These are phyloP conservation scores for Beauveria sp. DNA, from an alignment of 2,329 filamentous ascomycete species.

Conservation along the genomic window DNA sequence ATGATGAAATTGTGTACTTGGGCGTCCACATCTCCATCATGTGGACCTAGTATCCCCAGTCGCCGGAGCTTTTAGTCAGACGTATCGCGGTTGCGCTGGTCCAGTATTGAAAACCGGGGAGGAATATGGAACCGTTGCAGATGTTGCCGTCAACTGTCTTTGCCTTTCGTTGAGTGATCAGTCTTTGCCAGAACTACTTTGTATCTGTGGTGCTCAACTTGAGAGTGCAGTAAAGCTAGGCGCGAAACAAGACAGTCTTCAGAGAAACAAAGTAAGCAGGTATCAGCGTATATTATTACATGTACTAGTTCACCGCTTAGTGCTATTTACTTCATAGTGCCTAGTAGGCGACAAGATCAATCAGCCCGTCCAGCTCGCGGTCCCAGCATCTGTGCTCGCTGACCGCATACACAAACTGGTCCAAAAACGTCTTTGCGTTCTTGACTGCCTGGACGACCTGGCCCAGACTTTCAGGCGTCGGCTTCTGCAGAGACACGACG, in stretches of 20 bases:
- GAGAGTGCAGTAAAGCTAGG: background rate
- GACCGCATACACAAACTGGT: conserved; percentile 62
- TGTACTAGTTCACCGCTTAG: background rate
- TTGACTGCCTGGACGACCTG: conserved; percentile 58
- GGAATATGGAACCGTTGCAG: background rate
- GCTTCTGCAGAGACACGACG: conserved; percentile 59
- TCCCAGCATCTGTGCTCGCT: conserved; percentile 67
- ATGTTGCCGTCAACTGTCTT: no score
- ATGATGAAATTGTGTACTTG: background rate
- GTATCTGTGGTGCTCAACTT: background rate
- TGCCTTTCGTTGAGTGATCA: no score
- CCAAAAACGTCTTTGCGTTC: conserved; percentile 60
- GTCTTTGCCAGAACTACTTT: no score
- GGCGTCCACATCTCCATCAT: background rate
- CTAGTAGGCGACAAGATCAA: conserved; percentile 60
- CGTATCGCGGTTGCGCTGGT: background rate
- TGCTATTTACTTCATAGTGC: background rate
- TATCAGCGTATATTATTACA: background rate
- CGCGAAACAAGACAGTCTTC: no score
- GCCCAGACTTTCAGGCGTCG: conserved; percentile 48
- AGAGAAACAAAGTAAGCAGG: no score
- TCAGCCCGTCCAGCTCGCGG: conserved; percentile 65
- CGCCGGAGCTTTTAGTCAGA: conserved; percentile 3
- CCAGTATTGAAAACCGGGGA: background rate
- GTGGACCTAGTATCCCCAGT: background rate